phyloP scores from a whole-genome alignment of 495 filamentous ascomycete species.

The Xylaria bambusicola region DNA sequence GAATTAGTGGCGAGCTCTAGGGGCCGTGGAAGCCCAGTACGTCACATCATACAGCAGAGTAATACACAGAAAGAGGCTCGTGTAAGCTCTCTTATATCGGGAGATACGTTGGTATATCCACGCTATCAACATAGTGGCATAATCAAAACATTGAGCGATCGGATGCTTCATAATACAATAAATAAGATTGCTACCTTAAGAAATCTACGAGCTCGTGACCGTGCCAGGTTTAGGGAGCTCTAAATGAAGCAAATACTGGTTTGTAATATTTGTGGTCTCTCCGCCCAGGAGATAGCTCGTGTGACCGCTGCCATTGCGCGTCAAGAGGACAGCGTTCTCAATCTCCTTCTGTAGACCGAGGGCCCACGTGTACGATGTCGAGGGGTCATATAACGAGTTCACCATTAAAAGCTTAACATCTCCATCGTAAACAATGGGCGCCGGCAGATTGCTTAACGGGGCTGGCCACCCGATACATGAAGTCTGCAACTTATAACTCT shows the following conservation, averaged over 20 bases:
- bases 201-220: slow-evolving; percentile 19
- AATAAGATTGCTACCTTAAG: neutral
- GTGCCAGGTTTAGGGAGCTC: slow-evolving; percentile 30
- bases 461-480: slow-evolving; percentile 44
- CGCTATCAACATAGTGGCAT: neutral
- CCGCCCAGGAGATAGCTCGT: slow-evolving; percentile 33
- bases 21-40: no score
- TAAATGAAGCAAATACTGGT: slow-evolving; percentile 28
- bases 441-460: slow-evolving; percentile 33
- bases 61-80: no score
- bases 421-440: slow-evolving; percentile 27
- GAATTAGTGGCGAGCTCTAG: neutral
- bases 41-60: no score
- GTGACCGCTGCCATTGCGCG: slow-evolving; percentile 42
- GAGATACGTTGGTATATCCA: no score
- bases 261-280: slow-evolving; percentile 22
- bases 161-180: neutral
- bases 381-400: slow-evolving; percentile 41
- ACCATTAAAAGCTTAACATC: slow-evolving; percentile 28
- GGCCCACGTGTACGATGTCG: slow-evolving; percentile 40
- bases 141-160: neutral
- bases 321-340: slow-evolving; percentile 37
- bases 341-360: slow-evolving; percentile 31
- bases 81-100: no score
- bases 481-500: slow-evolving; percentile 32